These are phyloP conservation scores for Cicer bijugum DNA, from an alignment of 306 rosid genomes.

Conservation along the genomic window DNA sequence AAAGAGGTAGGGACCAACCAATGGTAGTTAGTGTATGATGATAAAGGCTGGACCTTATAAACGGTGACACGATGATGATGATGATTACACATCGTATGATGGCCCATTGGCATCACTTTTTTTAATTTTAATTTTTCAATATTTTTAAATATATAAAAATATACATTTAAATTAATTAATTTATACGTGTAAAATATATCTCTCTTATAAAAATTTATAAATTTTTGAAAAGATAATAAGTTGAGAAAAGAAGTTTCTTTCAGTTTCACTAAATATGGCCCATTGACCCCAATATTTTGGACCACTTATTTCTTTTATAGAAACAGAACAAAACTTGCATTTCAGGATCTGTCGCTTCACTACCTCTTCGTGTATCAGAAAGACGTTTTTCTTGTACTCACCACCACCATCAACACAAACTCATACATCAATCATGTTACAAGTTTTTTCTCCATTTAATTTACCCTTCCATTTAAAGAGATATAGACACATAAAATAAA, in stretches of 20 bases:
- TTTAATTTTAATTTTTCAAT: not conserved
- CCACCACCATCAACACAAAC: not conserved
- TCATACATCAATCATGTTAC: conserved; percentile 4
- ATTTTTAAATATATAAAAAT: too few species aligned
- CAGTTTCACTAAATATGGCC: conserved; percentile 41
- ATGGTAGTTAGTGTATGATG: not conserved
- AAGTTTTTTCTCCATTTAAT: not conserved
- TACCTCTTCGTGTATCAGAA: conserved; percentile 44
- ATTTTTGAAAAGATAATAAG: too few species aligned
- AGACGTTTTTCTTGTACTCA: conserved; percentile 29
- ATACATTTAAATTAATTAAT: too few species aligned
- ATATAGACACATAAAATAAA: too few species aligned
- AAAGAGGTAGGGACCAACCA: conserved; percentile 3
- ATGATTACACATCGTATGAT: conserved; percentile 31
- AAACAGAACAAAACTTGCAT: conserved; percentile 39
- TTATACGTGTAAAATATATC: too few species aligned
- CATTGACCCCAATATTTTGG: conserved; percentile 38
- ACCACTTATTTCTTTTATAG: conserved; percentile 34
- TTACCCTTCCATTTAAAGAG: too few species aligned
- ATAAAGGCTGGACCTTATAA: not conserved
- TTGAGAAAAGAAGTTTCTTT: not conserved
- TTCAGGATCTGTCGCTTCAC: conserved; percentile 30
- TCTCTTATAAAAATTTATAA: too few species aligned
- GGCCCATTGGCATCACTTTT: conserved; percentile 33
- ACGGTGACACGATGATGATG: conserved; percentile 24